Base-by-base conservation (phyloP, 163 green algal species). In the Coccomyxa subellipsoidea region DNA sequence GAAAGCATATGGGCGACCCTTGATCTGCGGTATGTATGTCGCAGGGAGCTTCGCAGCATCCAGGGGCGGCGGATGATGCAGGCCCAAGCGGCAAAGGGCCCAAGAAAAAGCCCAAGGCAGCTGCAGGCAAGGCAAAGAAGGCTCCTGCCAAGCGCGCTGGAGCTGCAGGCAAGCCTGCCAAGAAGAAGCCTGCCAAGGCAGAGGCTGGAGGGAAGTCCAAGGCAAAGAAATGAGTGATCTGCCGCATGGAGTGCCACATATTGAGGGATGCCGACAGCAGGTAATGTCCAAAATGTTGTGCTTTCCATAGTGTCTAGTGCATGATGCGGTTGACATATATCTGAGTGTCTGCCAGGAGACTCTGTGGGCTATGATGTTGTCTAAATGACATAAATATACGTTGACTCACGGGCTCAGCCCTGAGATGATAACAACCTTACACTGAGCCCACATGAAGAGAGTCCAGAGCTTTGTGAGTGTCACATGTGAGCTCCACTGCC, bases 171-270 rank as follows among this genome's bases (percentile, higher is more conserved):
- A 77, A 77, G 70, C 32, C 70, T 31, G 34, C 18, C 32, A 38
- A 27, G 10, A 80, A 80, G 76, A 80, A 80, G 76, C 38, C 76
- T 32, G 72, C 10, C 72, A 78, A 78, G 5, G 36, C 31, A n/a
- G 72, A 12, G 25, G 72, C 32, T 23, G n/a, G 69, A 9, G 69
- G 15, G 10, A 77, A 77, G 69, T 12, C 15, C 36, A 53, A 53
- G 31, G 2, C 3, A 1, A 78, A 78, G 31, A 78, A 54, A 34
- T 78, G 10, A 78, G 36, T 23, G 2, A 7, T 2, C 69, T 18
- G 47, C 47, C 21, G 21, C 47, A 59, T 59, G 15, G 23, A 59
- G 15, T 27, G 21, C 47, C 47, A 59, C 47, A 59, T 59, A 18
- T 8, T 27, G 47, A 59, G 47, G 15, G 23, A 27, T 18, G 23